Evolutionary conservation across 2,329 filamentous ascomycete genomes (phyloP).

Genomic region (Orbilia javanica): DNA sequence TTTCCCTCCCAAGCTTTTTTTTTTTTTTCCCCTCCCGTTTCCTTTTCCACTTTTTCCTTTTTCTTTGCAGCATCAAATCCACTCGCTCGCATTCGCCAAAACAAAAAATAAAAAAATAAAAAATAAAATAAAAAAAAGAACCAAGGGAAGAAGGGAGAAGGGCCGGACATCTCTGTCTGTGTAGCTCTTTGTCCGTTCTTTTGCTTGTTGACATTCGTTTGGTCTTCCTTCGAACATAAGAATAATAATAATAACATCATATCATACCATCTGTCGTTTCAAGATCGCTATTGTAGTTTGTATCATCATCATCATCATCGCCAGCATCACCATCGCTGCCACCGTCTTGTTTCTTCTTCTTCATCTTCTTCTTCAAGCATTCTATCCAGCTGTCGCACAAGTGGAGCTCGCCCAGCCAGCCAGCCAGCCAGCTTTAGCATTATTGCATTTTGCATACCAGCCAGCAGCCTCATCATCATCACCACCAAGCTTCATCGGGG

Average conservation of each 20-base stretch:
- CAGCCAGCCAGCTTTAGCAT: no score
- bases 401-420: no score
- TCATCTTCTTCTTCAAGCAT: no score
- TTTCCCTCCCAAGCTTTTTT: not conserved
- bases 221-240: not conserved
- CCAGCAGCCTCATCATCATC: slow-evolving; percentile 2
- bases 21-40: not conserved
- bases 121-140: no score
- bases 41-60: not conserved
- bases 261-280: slow-evolving; percentile 23
- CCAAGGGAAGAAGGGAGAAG: not conserved
- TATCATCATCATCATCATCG: not conserved
- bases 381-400: no score
- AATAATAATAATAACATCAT: not conserved
- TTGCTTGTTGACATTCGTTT: slow-evolving; percentile 56
- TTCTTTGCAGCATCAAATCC: slow-evolving; percentile 32
- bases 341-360: no score
- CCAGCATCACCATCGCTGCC: not conserved
- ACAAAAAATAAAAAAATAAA: no score
- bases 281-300: not conserved
- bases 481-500: no score
- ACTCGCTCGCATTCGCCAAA: slow-evolving; percentile 31
- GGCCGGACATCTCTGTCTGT: not conserved
- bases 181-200: not conserved
- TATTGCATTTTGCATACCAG: no score